Conservation (phyloP, 2,329 filamentous ascomycete genomes). For the Truncatella angustata region DNA sequence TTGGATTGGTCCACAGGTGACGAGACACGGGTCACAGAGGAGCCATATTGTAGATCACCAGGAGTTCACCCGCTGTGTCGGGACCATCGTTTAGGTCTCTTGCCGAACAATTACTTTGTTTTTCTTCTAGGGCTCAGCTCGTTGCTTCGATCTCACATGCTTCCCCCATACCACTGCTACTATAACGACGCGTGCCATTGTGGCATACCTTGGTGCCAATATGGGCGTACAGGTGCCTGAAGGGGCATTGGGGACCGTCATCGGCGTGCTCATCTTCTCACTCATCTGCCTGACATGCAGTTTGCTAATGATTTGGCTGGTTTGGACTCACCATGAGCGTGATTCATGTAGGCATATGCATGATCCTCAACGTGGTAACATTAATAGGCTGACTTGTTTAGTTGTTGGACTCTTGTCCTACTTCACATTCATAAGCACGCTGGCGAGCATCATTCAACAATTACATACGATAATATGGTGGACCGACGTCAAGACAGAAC, state of each 20-base stretch:
- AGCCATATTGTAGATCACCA: conserved; percentile 1
- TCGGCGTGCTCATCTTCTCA: conserved; percentile 34
- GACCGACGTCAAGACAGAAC: conserved; percentile 36
- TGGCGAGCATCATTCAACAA: conserved; percentile 41
- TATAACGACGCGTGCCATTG: conserved; percentile 1
- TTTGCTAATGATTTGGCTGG: conserved; percentile 33
- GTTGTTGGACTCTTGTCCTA: conserved; percentile 39
- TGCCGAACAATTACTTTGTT: not conserved
- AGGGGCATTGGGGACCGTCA: conserved; percentile 30
- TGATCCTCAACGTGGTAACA: not conserved
- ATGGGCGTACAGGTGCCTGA: conserved; percentile 36
- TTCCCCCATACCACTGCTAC: not conserved
- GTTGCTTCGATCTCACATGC: not conserved
- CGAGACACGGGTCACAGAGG: conserved; percentile 1
- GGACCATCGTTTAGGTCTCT: not conserved
- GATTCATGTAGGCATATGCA: conserved; percentile 35
- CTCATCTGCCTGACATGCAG: conserved; percentile 31
- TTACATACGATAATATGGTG: conserved; percentile 38
- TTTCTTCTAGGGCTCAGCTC: not conserved
- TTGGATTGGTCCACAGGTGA: not conserved
- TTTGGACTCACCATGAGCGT: conserved; percentile 37
- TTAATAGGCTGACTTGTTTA: conserved; percentile 15
- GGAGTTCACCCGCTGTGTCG: not conserved
- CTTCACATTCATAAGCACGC: conserved; percentile 33
- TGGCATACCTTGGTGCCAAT: conserved; percentile 14